Percentiles rank a stretch among this genome's conserved stretches.
phyloP scores from a whole-genome alignment of 2,329 filamentous ascomycete genomes.

The Aspergillus niger region DNA sequence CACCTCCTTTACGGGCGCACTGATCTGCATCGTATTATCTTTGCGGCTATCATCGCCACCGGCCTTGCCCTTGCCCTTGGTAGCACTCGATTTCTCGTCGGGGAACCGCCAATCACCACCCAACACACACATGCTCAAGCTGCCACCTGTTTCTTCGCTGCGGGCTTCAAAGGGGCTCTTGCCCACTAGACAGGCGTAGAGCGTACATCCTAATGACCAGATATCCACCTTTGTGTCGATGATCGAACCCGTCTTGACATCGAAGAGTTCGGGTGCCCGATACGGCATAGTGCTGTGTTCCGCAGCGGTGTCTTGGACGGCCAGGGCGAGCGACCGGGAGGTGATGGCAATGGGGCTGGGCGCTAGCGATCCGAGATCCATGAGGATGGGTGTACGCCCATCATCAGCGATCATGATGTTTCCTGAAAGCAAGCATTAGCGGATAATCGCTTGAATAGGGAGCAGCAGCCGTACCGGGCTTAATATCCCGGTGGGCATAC shows the following conservation, averaged over 20 bases:
- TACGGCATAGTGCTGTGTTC: conserved; percentile 99
- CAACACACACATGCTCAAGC: conserved; percentile 85
- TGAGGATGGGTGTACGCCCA: conserved; percentile 84
- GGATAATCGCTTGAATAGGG: background rate
- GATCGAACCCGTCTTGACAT: conserved; percentile 88
- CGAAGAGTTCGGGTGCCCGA: conserved; percentile 94
- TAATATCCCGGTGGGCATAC: conserved; percentile 95
- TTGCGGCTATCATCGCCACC: conserved; percentile 28
- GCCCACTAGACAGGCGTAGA: conserved; percentile 93
- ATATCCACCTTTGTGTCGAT: conserved; percentile 98
- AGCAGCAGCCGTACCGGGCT: conserved; percentile 69
- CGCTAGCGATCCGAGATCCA: conserved; percentile 93
- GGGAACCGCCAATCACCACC: conserved; percentile 97
- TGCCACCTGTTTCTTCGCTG: conserved; percentile 93
- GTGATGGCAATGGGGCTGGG: conserved; percentile 87
- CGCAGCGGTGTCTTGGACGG: conserved; percentile 89
- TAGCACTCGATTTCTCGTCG: conserved; percentile 70
- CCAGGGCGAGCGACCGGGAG: conserved; percentile 83
- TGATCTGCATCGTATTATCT: conserved; percentile 61
- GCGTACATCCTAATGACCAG: conserved; percentile 95
- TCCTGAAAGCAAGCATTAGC: conserved; percentile 45
- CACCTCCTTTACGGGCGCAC: conserved; percentile 80
- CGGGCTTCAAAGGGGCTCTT: conserved; percentile 97
- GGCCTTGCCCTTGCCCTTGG: conserved; percentile 59
- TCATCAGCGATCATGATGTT: conserved; percentile 99